phyloP scores from a whole-genome alignment of 768 basidiomycete species.

The Mycena haematopus region DNA sequence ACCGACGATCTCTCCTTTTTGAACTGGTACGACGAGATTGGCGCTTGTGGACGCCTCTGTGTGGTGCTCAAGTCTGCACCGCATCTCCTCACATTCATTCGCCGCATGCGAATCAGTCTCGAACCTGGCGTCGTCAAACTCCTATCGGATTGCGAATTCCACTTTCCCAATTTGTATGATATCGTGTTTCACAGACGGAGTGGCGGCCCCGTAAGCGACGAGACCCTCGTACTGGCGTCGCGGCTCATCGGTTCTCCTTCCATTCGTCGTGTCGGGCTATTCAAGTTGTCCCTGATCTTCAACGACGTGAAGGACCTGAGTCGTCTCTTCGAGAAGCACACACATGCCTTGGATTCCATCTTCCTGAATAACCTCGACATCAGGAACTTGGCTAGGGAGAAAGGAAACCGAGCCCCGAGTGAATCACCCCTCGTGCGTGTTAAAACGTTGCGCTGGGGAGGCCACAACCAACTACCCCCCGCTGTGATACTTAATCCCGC shows the following conservation, averaged over 20 bases:
- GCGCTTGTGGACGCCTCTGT: not conserved
- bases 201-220: not conserved
- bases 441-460: not conserved
- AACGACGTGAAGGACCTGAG: not conserved
- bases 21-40: not conserved
- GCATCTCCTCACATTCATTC: constrained; percentile 4
- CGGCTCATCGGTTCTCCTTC: not conserved
- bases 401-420: not conserved
- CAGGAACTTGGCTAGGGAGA: not conserved
- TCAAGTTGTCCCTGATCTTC: constrained; percentile 6
- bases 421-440: not conserved
- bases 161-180: constrained; percentile 14
- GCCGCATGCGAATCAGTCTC: constrained; percentile 11
- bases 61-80: constrained; percentile 4
- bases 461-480: not conserved
- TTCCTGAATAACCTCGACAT: not conserved
- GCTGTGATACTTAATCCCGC: not conserved
- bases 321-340: constrained; percentile 7
- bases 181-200: constrained; percentile 1
- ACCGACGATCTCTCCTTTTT: constrained; percentile 10
- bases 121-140: not conserved
- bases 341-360: not conserved
- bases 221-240: not conserved
- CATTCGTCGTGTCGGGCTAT: constrained; percentile 2
- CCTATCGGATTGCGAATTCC: not conserved